Base-by-base conservation (phyloP, 345 rosid genomes). In the Eutrema heterophyllum region DNA sequence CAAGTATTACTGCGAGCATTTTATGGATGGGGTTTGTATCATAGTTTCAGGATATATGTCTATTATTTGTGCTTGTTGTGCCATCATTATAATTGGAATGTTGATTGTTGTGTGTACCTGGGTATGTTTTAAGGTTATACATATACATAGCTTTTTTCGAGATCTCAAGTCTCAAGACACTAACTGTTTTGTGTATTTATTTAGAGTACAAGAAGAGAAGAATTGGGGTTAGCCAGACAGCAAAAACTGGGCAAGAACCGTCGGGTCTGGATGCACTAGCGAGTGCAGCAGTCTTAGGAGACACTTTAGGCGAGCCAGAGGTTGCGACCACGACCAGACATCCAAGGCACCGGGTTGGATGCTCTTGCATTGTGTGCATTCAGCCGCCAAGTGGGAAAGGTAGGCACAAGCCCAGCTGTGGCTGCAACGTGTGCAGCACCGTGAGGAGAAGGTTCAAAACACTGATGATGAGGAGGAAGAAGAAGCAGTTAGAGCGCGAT, bases 321-420 rank as follows among this genome's bases (percentile, higher is more conserved):
- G 75, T 79, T 50, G 93, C 90, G 48, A 89, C 89, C 12, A 95
- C 98, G 5, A 95, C 99, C 27, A 92, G 83, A 77, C 99, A 96
- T 82, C 99, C 99, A 9, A 83, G 99, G 68, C 99, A 96, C 78
- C 78, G 97, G 11, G 86, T 91, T 36, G 99, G 99, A 45, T 96
- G 98, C 82, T 57, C 88, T 55, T 96, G 99, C 84, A 96, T 96
- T 9, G 97, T 92, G 8, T 95, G 99, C 84, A 96, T 92, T 81
- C 99, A 96, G 74, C 98, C 98, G 13, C 99, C 99, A 32, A 92
- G 99, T 53, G 99, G 99, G 53, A 90, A 86, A 83, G 94, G 92
- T 16, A 92, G 86, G 82, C 98, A 96, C 81, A 89, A 88, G 48
- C 79, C 96, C 0, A 78, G 80, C 7, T 96, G 97, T 78, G 83